These are phyloP conservation scores for Acanthamoeba triangularis DNA, from an alignment of 208 protist species.

Conservation along the genomic window DNA sequence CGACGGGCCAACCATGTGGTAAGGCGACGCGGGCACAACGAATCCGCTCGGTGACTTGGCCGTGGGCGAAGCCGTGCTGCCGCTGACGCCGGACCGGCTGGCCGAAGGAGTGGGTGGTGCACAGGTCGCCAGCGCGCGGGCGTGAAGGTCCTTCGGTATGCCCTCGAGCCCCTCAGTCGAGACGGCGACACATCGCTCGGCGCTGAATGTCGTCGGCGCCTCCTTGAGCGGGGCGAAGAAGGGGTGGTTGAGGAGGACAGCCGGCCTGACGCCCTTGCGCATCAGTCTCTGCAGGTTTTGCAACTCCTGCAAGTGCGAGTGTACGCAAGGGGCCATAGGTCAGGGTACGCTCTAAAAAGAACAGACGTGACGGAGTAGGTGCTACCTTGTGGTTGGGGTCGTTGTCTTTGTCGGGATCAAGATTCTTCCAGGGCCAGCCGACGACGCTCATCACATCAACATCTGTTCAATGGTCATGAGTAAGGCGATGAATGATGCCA, in stretches of 20 bases:
- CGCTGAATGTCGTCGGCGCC: background rate
- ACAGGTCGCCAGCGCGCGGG: background rate
- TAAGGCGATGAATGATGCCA: too few species aligned
- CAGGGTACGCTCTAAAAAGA: too few species aligned
- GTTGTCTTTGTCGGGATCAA: background rate
- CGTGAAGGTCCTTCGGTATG: background rate
- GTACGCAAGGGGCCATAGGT: background rate
- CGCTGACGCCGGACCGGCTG: background rate
- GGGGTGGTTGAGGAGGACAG: background rate
- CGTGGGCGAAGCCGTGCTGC: background rate
- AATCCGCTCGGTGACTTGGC: background rate
- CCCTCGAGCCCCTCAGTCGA: background rate
- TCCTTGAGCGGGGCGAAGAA: conserved; percentile 29
- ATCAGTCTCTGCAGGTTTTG: background rate
- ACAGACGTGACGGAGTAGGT: background rate
- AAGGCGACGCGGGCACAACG: background rate
- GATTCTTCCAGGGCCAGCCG: background rate
- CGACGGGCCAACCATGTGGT: background rate
- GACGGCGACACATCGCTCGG: background rate
- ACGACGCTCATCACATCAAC: background rate
- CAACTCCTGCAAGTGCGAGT: background rate
- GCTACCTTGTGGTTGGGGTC: conserved; percentile 12
- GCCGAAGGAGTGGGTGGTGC: background rate
- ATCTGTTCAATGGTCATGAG: background rate
- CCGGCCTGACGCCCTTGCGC: background rate